Evolutionary conservation across 768 basidiomycete species (phyloP), one percentile per base, ranked within the genome.

Genomic region (Mycena epipterygia): DNA sequence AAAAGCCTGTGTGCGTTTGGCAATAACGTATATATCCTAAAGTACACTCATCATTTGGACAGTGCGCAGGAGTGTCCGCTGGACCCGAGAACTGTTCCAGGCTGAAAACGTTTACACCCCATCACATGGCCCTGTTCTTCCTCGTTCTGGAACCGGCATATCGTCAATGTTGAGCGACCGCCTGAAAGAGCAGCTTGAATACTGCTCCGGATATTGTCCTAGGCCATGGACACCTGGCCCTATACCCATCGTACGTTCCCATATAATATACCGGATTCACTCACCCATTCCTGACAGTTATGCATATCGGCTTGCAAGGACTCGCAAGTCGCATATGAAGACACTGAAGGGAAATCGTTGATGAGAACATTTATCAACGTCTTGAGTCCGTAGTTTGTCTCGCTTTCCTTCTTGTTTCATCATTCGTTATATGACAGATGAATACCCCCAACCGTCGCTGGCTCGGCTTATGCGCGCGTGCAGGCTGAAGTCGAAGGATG

Each of bases 271-370:
- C 16, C 16, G 3, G 25, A 11, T 16, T 4, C 16, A 25, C 25
- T 12, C 12, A 39, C 13, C 21, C 13, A 27, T 35, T 57, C 23
- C 8, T 14, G 2, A 8, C 33, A 58, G 57, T 21, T 59, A 8
- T 59, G 57, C 30, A 59, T 59, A 16, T 59, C 57, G 16, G 57
- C 57, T 11, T 59, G 57, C 57, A 59, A 59, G 19, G 57, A 59
- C 21, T 59, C 41, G 2, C 57, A 59, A 44, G 9, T 19, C 13
- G 57, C 21, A 11, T 59, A 30, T 9, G 57, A 59, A 59, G 41
- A 59, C 29, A 29, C 16, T 4, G 57, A 59, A 19, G 57, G 39
- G 23, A 42, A 19, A 21, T 59, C 57, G 17, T 17, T 59, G 29
- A 44, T 41, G 1, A 44, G 57, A 13, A 32, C 41, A 12, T 42